phyloP scores from a whole-genome alignment of 352 stramenopile species.

The Pythium inflatum region DNA sequence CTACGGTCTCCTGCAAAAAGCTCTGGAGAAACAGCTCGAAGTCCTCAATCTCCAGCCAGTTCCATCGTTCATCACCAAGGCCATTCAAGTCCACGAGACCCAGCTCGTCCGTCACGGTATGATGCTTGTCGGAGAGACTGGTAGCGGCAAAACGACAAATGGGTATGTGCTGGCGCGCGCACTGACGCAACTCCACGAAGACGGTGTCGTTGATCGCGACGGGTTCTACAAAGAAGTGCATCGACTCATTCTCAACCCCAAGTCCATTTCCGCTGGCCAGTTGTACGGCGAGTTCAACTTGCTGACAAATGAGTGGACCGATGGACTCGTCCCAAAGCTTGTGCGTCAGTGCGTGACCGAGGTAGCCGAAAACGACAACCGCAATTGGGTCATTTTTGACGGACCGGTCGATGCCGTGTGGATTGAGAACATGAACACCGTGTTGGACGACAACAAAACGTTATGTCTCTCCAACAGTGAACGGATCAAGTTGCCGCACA shows the following conservation, averaged over 20 bases:
- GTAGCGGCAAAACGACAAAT: slow-evolving; percentile 89
- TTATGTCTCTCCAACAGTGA: slow-evolving; percentile 87
- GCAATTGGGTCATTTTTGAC: slow-evolving; percentile 93
- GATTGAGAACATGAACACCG: slow-evolving; percentile 94
- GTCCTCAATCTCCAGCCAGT: slow-evolving; percentile 82
- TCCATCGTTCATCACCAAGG: slow-evolving; percentile 84
- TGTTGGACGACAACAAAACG: slow-evolving; percentile 90
- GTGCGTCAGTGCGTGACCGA: slow-evolving; percentile 89
- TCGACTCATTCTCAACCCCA: slow-evolving; percentile 92
- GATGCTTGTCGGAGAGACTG: slow-evolving; percentile 94
- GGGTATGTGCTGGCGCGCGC: slow-evolving; percentile 74
- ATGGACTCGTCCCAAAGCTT: slow-evolving; percentile 92
- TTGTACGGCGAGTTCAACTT: slow-evolving; percentile 95
- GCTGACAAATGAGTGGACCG: slow-evolving; percentile 95
- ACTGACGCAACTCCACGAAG: slow-evolving; percentile 73
- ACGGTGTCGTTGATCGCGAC: slow-evolving; percentile 82
- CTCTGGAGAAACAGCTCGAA: slow-evolving; percentile 83
- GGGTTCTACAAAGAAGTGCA: slow-evolving; percentile 90
- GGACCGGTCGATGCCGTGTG: slow-evolving; percentile 91
- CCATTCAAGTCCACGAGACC: slow-evolving; percentile 91
- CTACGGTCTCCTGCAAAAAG: slow-evolving; percentile 91
- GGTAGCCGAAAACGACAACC: slow-evolving; percentile 75
- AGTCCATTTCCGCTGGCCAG: slow-evolving; percentile 96
- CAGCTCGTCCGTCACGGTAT: slow-evolving; percentile 93
- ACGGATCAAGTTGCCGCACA: slow-evolving; percentile 85